Percentiles rank a stretch among this genome's conserved stretches.
phyloP scores from a whole-genome alignment of 2,329 filamentous ascomycete genomes.

The Xylariaceae sp. region DNA sequence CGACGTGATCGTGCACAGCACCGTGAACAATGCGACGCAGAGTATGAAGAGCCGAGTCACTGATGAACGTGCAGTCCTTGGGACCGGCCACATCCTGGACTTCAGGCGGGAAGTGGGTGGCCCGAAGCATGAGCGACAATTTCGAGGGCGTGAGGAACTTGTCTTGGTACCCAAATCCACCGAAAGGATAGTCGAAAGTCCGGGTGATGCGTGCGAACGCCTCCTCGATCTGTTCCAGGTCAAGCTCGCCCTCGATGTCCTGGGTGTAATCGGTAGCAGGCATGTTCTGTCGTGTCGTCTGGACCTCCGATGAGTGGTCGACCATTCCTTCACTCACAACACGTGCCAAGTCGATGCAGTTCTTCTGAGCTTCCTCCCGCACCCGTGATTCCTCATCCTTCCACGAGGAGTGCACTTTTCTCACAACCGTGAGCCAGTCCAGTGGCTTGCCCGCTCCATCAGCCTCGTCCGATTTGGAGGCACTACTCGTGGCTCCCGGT shows the following conservation, averaged over 20 bases:
- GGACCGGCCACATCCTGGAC: conserved; percentile 86
- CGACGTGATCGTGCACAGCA: conserved; percentile 52
- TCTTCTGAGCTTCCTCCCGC: conserved; percentile 75
- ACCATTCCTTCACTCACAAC: conserved; percentile 76
- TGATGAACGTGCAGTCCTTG: conserved; percentile 66
- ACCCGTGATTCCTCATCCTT: conserved; percentile 77
- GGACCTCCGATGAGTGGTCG: conserved; percentile 25
- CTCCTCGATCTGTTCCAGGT: conserved; percentile 87
- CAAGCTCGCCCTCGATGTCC: conserved; percentile 62
- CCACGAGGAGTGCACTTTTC: conserved; percentile 74
- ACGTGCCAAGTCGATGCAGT: conserved; percentile 72
- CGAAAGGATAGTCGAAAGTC: conserved; percentile 73
- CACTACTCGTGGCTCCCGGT: conserved; percentile 51
- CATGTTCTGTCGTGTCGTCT: not conserved
- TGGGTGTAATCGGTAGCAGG: conserved; percentile 23
- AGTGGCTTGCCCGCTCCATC: conserved; percentile 55
- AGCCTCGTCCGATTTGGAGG: conserved; percentile 36
- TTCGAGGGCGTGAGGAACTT: conserved; percentile 91
- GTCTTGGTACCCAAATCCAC: conserved; percentile 74
- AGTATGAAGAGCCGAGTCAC: conserved; percentile 74
- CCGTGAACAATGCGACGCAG: conserved; percentile 64
- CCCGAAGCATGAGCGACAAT: conserved; percentile 71
- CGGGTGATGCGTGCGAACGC: conserved; percentile 74
- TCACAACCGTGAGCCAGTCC: conserved; percentile 77
- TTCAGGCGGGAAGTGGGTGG: conserved; percentile 63